A percentile compares a stretch with the other conserved stretches of the same genome.
These are phyloP conservation scores for Phialophora expanda DNA, from an alignment of 2,329 filamentous ascomycete genomes.

Conservation along the genomic window DNA sequence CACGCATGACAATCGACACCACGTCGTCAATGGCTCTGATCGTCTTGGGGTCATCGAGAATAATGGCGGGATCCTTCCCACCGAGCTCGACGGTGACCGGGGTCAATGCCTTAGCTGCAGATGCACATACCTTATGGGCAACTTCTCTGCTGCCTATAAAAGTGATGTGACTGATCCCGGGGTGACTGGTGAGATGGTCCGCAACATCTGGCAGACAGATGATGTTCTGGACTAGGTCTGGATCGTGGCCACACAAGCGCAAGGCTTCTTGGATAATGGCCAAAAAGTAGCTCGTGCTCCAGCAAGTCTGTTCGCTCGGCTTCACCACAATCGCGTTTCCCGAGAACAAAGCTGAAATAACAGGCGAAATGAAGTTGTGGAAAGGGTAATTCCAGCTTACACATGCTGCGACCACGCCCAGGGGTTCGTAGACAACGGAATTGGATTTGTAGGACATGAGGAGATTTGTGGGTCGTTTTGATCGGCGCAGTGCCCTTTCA, in stretches of 20 bases:
- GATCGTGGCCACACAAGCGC: conserved; percentile 78
- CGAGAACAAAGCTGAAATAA: conserved; percentile 88
- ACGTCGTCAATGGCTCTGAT: conserved; percentile 68
- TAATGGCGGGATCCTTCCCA: conserved; percentile 89
- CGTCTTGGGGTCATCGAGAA: conserved; percentile 76
- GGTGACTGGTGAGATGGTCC: conserved; percentile 80
- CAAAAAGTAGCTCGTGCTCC: conserved; percentile 84
- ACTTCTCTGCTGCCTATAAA: conserved; percentile 92
- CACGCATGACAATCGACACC: conserved; percentile 82
- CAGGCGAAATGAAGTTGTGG: conserved; percentile 89
- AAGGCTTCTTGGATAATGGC: conserved; percentile 79
- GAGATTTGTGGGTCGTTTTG: conserved; percentile 80
- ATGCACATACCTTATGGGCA: conserved; percentile 84
- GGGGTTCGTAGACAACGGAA: conserved; percentile 84
- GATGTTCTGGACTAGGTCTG: conserved; percentile 80
- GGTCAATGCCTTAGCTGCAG: conserved; percentile 82
- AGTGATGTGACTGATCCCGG: conserved; percentile 82
- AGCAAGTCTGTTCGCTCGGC: conserved; percentile 92
- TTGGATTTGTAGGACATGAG: conserved; percentile 97
- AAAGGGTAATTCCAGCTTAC: conserved; percentile 98
- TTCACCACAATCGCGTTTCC: conserved; percentile 94
- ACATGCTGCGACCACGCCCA: conserved; percentile 89
- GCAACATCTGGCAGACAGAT: conserved; percentile 88
- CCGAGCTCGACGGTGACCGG: conserved; percentile 90
- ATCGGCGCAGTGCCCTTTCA: conserved; percentile 75